phyloP scores from a whole-genome alignment of 768 basidiomycete genomes.

The Lenzites betulinus region DNA sequence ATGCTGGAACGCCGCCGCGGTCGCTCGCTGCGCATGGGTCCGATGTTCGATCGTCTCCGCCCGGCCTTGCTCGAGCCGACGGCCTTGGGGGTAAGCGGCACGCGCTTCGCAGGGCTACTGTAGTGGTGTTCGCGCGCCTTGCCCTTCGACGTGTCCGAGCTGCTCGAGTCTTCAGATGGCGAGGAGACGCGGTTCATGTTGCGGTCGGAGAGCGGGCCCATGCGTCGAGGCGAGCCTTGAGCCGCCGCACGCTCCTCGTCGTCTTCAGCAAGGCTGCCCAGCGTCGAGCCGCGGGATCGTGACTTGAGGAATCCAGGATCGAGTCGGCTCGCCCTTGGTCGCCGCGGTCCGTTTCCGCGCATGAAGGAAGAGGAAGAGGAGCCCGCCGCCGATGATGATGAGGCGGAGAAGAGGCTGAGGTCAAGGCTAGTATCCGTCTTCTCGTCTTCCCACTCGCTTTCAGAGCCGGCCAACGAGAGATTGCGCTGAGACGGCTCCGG shows the following conservation, averaged over 20 bases:
- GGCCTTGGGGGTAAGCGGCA: conserved; percentile 48
- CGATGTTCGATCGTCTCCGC: conserved; percentile 72
- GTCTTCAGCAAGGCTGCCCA: conserved; percentile 71
- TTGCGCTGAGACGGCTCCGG: conserved; percentile 18
- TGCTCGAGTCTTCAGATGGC: conserved; percentile 32
- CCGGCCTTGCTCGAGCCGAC: conserved; percentile 40
- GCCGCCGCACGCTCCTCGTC: conserved; percentile 51
- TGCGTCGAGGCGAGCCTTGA: conserved; percentile 32
- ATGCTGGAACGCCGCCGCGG: conserved; percentile 74
- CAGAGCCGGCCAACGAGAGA: conserved; percentile 49
- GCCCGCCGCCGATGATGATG: conserved; percentile 16
- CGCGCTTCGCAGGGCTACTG: conserved; percentile 52
- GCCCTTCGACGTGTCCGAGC: conserved; percentile 24
- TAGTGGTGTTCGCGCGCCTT: conserved; percentile 39
- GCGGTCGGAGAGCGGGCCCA: conserved; percentile 60
- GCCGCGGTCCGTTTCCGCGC: conserved; percentile 34
- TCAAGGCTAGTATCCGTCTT: conserved; percentile 78
- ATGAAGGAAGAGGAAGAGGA: conserved; percentile 15
- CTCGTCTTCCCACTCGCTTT: conserved; percentile 91
- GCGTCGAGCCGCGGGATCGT: conserved; percentile 44
- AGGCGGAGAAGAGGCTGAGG: conserved; percentile 47
- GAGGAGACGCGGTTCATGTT: conserved; percentile 55
- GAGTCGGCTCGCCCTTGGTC: conserved; percentile 65
- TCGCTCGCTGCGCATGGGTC: conserved; percentile 75
- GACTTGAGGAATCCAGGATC: conserved; percentile 68